phyloP scores from a whole-genome alignment of 768 basidiomycete species.

The Lepiota venenata region DNA sequence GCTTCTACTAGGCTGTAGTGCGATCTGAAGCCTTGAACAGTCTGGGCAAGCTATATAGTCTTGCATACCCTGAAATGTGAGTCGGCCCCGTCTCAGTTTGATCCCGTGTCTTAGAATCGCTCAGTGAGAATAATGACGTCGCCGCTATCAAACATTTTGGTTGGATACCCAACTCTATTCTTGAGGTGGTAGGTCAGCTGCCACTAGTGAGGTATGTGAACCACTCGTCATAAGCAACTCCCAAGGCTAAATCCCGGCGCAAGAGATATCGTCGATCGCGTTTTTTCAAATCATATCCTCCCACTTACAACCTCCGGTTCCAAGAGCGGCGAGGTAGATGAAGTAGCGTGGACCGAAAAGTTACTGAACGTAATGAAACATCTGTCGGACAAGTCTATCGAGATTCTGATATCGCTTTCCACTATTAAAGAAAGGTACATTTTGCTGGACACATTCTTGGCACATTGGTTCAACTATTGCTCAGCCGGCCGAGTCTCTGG shows the following conservation, averaged over 20 bases:
- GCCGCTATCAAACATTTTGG: constrained; percentile 76
- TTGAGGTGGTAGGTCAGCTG: constrained; percentile 50
- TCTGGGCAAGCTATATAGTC: constrained; percentile 72
- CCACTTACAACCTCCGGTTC: constrained; percentile 51
- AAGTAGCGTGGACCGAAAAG: constrained; percentile 82
- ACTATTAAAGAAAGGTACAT: constrained; percentile 64
- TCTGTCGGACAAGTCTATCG: constrained; percentile 58
- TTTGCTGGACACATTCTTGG: neutral
- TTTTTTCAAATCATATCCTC: constrained; percentile 71
- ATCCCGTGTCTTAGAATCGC: neutral
- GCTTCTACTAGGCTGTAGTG: constrained; percentile 46
- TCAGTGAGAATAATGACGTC: constrained; percentile 76
- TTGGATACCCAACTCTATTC: constrained; percentile 86
- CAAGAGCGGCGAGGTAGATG: constrained; percentile 61
- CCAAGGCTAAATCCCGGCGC: neutral
- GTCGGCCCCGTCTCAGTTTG: constrained; percentile 24
- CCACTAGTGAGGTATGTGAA: constrained; percentile 54
- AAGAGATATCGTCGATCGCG: constrained; percentile 62
- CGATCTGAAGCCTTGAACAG: constrained; percentile 75
- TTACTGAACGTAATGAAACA: constrained; percentile 69
- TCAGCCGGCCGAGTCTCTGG: constrained; percentile 66
- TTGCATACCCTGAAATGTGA: constrained; percentile 90
- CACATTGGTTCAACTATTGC: constrained; percentile 6
- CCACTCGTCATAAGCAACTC: neutral
- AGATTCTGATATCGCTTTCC: constrained; percentile 56